Conservation (phyloP, 2,329 filamentous ascomycete species). For the Alternaria gansuensis region DNA sequence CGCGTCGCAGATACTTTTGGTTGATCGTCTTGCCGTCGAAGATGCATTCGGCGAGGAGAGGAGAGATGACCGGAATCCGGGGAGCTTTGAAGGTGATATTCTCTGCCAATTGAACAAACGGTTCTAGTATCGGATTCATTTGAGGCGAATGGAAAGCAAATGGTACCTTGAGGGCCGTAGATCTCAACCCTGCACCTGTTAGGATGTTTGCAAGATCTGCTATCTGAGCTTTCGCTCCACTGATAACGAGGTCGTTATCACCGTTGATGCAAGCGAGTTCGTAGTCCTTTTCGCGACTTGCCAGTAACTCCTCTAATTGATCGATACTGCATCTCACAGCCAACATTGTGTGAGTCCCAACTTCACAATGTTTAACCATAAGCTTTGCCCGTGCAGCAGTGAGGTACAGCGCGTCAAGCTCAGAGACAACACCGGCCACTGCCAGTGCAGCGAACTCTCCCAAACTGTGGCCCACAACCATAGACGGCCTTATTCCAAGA, state of each 20-base stretch:
- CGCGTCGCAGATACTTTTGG: constrained; percentile 1
- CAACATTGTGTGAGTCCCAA: constrained; percentile 20
- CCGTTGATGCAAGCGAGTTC: constrained; percentile 46
- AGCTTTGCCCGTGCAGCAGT: constrained; percentile 49
- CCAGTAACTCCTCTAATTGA: background rate
- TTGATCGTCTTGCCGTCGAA: background rate
- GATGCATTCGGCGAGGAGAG: constrained; percentile 57
- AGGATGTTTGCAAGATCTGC: constrained; percentile 1
- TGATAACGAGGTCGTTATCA: constrained; percentile 39
- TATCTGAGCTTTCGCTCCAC: constrained; percentile 30
- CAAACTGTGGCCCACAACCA: constrained; percentile 44
- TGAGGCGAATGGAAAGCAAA: constrained; percentile 32
- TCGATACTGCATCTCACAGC: constrained; percentile 8
- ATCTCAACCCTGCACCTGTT: constrained; percentile 8
- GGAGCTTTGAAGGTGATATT: constrained; percentile 22
- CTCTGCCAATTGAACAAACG: constrained; percentile 39
- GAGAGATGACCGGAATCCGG: constrained; percentile 49
- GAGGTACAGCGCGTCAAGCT: constrained; percentile 47
- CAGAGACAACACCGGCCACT: constrained; percentile 49
- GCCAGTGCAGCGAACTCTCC: constrained; percentile 55
- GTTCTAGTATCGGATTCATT: constrained; percentile 56
- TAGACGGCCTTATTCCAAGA: constrained; percentile 23
- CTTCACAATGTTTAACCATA: constrained; percentile 15
- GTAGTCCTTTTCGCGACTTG: background rate
- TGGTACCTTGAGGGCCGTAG: constrained; percentile 20